Evolutionary conservation across 495 filamentous ascomycete genomes (phyloP).

Genomic region (Poronia punctata): DNA sequence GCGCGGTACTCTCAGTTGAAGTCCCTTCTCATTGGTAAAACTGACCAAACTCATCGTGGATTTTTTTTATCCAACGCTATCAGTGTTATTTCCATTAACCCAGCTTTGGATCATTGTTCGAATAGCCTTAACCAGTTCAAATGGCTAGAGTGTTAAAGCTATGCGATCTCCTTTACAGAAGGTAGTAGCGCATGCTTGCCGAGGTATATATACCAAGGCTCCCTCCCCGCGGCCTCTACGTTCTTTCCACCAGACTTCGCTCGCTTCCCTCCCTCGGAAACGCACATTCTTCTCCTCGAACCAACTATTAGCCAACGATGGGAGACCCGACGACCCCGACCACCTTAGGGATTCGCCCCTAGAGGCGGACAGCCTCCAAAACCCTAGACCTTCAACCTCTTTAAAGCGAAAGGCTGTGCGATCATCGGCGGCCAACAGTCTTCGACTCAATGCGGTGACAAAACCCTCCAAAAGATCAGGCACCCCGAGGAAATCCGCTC

Average conservation of each 20-base stretch:
- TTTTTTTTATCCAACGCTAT: too few relatives aligned
- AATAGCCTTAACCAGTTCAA: neutral
- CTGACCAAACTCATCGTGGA: too few relatives aligned
- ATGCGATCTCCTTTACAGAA: constrained; percentile 23
- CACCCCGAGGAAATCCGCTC: constrained; percentile 5
- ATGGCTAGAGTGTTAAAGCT: constrained; percentile 9
- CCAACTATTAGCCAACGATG: constrained; percentile 25
- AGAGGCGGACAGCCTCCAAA: constrained; percentile 6
- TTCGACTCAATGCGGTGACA: constrained; percentile 23
- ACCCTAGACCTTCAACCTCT: constrained; percentile 11
- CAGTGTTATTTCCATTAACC: too few relatives aligned
- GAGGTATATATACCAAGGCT: constrained; percentile 18
- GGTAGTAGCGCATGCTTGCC: constrained; percentile 13
- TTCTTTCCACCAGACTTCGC: constrained; percentile 25
- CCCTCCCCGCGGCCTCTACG: constrained; percentile 9
- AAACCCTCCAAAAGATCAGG: constrained; percentile 11
- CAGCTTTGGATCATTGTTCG: too few relatives aligned
- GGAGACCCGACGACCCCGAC: constrained; percentile 10
- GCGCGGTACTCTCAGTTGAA: too few relatives aligned
- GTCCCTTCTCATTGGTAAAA: too few relatives aligned
- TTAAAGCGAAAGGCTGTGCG: constrained; percentile 35
- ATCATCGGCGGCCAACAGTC: constrained; percentile 33
- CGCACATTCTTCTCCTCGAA: constrained; percentile 37
- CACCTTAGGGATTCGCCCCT: constrained; percentile 4
- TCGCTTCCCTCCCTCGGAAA: constrained; percentile 25